phyloP scores from a whole-genome alignment of 768 basidiomycete species.

The Fibroporia radiculosa region DNA sequence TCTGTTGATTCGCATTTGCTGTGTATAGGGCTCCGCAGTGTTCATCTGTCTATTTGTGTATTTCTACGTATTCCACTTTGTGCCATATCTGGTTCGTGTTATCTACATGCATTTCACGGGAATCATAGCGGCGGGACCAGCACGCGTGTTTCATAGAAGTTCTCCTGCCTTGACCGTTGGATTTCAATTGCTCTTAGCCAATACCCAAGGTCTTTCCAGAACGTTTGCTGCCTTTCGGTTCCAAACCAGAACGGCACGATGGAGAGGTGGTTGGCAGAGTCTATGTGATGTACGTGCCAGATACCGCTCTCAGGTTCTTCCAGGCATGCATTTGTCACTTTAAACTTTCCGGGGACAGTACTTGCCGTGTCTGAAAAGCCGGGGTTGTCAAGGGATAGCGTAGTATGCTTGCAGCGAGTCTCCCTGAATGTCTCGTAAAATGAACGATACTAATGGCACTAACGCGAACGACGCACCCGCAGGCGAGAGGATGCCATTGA shows the following conservation, averaged over 20 bases:
- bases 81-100: too few species aligned
- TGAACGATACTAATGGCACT: too few species aligned
- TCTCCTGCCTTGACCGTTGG: too few species aligned
- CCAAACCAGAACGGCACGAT: slow-evolving; percentile 32
- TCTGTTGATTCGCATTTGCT: too few species aligned
- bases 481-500: slow-evolving; percentile 42
- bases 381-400: too few species aligned
- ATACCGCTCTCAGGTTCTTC: slow-evolving; percentile 25
- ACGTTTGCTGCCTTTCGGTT: slow-evolving; percentile 27
- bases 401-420: slow-evolving; percentile 6
- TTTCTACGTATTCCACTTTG: too few species aligned
- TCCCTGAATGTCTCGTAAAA: not conserved
- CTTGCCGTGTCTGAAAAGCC: slow-evolving; percentile 13
- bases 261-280: slow-evolving; percentile 31
- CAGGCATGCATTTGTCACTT: slow-evolving; percentile 1
- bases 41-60: too few species aligned
- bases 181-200: slow-evolving; percentile 32
- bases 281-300: slow-evolving; percentile 33
- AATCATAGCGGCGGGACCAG: too few species aligned
- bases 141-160: too few species aligned
- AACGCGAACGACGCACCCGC: slow-evolving; percentile 26
- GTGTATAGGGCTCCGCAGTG: too few species aligned
- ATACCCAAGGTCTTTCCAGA: slow-evolving; percentile 31
- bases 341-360: slow-evolving; percentile 2
- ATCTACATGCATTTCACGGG: too few species aligned